Base-by-base conservation (phyloP, 805 yeast genomes). In the Ogataea polymorpha region DNA sequence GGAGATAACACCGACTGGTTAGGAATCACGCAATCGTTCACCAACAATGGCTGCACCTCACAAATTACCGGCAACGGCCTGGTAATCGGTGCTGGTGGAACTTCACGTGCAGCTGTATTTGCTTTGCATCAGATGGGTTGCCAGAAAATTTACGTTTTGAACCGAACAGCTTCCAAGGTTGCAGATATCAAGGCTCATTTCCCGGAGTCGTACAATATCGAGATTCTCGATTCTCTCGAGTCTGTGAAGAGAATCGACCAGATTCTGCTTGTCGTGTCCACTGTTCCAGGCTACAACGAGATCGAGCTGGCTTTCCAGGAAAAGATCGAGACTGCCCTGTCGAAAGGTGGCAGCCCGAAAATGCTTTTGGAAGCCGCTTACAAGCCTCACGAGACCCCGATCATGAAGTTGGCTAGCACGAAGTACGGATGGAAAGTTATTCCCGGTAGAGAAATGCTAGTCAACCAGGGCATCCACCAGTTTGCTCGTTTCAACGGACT, bases 1-100 rank as follows among this genome's bases (percentile, higher is more conserved):
- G 99, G 97, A 49, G 91, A 86, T 54, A 93, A 93, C 67, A 93
- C 99, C 31, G 99, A 93, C 62, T 93, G 96, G 96, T 66, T 79
- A 35, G 99, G 99, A 9, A 86, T 93, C 51, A 70, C 69, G 33
- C 75, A 82, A 46, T 77, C 96, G 2, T 79, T 89, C 51, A 58
- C 66, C 14, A 64, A 73, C 45, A 71, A 72, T 43, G 95, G 95
- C 28, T 80, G 79, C 30, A 77, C 81, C 29, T 63, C 65, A 29
- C 54, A 56, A 23, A 42, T 50, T 12, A 51, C 48, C 3, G 67
- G 72, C 10, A 66, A 74, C 42, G 97, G 96, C 23, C 66, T 90
- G 44, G 84, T 93, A 32, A 71, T 93, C 49, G 99, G 99, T 37
- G 96, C 96, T 15, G 99, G 99, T 30, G 99, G 99, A 32, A 90